Conservation (phyloP, 306 rosid species). For the Cucurbita maxima region DNA sequence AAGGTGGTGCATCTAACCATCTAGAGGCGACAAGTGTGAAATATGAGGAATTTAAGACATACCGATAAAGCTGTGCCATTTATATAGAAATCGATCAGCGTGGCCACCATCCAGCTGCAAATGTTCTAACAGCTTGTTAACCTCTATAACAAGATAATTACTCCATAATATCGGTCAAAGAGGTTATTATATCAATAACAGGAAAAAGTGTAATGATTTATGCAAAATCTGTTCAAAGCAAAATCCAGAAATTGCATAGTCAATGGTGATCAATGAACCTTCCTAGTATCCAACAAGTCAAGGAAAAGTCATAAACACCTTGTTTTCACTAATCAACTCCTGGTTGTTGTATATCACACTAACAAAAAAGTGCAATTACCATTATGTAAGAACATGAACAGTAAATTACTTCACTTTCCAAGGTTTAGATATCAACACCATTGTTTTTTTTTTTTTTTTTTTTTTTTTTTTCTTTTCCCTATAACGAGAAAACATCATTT, state of each 20-base stretch:
- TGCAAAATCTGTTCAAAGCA: not conserved
- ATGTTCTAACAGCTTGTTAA: constrained; percentile 13
- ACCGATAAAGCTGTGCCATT: constrained; percentile 60
- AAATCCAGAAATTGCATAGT: not conserved
- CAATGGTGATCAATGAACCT: not conserved
- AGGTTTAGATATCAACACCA: not conserved
- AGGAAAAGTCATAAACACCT: not conserved
- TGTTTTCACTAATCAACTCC: not conserved
- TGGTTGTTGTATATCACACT: not conserved
- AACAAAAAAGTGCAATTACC: not conserved
- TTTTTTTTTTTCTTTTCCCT: not conserved
- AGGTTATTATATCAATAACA: not conserved
- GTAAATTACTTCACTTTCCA: not conserved
- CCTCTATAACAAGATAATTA: not conserved
- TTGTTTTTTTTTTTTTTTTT: not conserved
- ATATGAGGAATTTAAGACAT: constrained; percentile 16
- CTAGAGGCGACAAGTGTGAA: not conserved
- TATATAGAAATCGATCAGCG: constrained; percentile 71
- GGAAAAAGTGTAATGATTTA: not conserved
- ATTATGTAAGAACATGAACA: not conserved
- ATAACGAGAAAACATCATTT: not conserved
- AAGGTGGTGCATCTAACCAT: not conserved
- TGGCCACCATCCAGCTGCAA: constrained; percentile 71
- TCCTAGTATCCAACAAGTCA: not conserved
- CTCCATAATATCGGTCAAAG: not conserved